phyloP scores from a whole-genome alignment of 257 asterid genomes.

The Solanum habrochaites region DNA sequence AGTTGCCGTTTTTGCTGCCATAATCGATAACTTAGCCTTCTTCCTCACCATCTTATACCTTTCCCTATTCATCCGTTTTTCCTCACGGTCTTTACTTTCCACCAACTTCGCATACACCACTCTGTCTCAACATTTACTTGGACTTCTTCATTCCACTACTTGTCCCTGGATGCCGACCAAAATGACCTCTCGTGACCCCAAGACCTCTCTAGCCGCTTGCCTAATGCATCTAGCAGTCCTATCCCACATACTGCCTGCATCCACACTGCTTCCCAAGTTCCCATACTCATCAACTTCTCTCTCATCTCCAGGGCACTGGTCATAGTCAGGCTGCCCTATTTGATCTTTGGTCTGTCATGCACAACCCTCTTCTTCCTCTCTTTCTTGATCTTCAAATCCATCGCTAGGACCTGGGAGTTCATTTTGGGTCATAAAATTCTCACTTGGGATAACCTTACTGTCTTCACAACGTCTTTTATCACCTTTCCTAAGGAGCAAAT shows the following conservation, averaged over 20 bases:
- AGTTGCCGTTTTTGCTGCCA: background rate
- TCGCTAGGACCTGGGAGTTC: background rate
- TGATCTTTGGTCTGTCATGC: background rate
- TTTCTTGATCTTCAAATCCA: background rate
- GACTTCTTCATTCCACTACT: background rate
- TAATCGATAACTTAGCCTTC: background rate
- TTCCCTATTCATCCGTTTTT: background rate
- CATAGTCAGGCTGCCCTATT: background rate
- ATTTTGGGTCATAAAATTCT: background rate
- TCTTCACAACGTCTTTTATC: background rate
- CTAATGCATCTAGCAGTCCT: background rate
- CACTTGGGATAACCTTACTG: background rate
- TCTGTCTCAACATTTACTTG: background rate
- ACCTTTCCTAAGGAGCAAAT: background rate
- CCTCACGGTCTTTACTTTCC: background rate
- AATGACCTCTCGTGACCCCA: background rate
- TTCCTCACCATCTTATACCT: background rate
- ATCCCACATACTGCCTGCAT: background rate
- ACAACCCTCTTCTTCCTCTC: background rate
- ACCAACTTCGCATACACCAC: background rate
- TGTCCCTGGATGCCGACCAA: background rate
- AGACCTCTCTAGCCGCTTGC: background rate
- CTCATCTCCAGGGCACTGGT: background rate
- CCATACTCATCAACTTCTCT: background rate
- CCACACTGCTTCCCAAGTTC: background rate